Base-by-base conservation (phyloP, 371 early-diverging fungal species). In the Umbelopsis sp. region DNA sequence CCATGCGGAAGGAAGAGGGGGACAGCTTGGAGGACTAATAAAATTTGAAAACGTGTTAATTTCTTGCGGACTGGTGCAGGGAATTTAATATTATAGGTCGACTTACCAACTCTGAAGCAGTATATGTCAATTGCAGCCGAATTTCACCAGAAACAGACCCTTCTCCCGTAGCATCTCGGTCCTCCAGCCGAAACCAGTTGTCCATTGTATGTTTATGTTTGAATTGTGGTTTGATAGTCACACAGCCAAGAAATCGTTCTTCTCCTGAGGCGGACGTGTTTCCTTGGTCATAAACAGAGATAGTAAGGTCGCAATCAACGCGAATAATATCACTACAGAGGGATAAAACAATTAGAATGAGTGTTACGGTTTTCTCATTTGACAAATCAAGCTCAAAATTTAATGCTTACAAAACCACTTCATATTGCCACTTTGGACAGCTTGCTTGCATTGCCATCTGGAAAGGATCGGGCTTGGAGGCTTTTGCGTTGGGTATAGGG, bases 1-100 rank as follows among this genome's bases (percentile, higher is more conserved):
- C 73, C 38, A 93, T 83, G 18, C 89, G 87, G 75, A 94, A 94
- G 70, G 91, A 89, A 11, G 82, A 79, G 2, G 89, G 83, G 2
- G 85, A 81, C 18, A 93, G 70, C 50, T 88, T 82, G n/a, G 35
- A 66, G 50, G 45, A 20, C 44, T 65, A 12, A 25, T 7, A 32
- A 1, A 14, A 10, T 22, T 18, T 22, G 2, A 44, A 65, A 24
- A 50, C 1, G 10, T 29, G 25, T 50, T 11, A 65, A 35, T 50
- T 7, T 24, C 65, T 63, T 65, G 29, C 25, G 45, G 8, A 53
- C 1, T 14, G 51, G 44, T 38, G 4, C 32, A 57, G 32, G 53
- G 18, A 29, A 50, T 51, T 72, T 76, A 80, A 24, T 41, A 6
- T 48, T 16, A 11, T 57, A 62, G 4, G 16, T 22, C 14, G 41